Evolutionary conservation across 2,329 filamentous ascomycete genomes (phyloP).

Genomic region (Calonectria multiphialidica): DNA sequence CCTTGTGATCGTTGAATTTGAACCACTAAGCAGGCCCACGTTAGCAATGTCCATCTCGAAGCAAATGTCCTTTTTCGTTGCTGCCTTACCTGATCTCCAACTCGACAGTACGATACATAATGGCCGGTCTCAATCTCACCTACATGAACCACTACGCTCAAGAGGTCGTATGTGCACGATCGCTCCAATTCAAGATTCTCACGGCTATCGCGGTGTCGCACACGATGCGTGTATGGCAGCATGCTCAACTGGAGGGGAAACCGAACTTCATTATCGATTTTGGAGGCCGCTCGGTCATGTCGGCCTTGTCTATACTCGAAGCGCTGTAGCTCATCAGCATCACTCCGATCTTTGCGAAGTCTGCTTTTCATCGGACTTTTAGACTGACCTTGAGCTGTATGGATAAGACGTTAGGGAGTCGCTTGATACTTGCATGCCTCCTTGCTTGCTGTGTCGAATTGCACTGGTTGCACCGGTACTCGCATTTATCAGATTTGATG

Average conservation of each 20-base stretch:
- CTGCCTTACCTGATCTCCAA: constrained; percentile 73
- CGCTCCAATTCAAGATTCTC: constrained; percentile 70
- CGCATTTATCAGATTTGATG: constrained; percentile 87
- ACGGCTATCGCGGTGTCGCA: constrained; percentile 61
- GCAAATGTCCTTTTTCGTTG: not conserved
- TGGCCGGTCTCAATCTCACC: constrained; percentile 94
- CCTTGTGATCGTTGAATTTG: constrained; percentile 94
- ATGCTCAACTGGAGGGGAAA: constrained; percentile 92
- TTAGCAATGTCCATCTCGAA: constrained; percentile 20
- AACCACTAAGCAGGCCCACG: constrained; percentile 76
- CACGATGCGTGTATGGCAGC: constrained; percentile 85
- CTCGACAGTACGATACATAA: constrained; percentile 89
- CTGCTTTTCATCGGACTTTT: not conserved
- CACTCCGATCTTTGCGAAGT: not conserved
- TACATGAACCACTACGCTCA: constrained; percentile 92
- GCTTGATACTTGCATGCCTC: constrained; percentile 86
- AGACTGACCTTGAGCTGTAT: constrained; percentile 87
- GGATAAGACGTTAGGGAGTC: constrained; percentile 87
- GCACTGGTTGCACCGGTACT: constrained; percentile 89
- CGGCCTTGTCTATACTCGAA: constrained; percentile 80
- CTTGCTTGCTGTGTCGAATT: constrained; percentile 81
- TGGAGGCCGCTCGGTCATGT: constrained; percentile 79
- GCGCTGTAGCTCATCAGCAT: constrained; percentile 52
- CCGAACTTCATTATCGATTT: constrained; percentile 87
- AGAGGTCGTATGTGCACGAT: constrained; percentile 85